These are phyloP conservation scores for Corylus avellana DNA, from an alignment of 306 rosid genomes.

Conservation along the genomic window DNA sequence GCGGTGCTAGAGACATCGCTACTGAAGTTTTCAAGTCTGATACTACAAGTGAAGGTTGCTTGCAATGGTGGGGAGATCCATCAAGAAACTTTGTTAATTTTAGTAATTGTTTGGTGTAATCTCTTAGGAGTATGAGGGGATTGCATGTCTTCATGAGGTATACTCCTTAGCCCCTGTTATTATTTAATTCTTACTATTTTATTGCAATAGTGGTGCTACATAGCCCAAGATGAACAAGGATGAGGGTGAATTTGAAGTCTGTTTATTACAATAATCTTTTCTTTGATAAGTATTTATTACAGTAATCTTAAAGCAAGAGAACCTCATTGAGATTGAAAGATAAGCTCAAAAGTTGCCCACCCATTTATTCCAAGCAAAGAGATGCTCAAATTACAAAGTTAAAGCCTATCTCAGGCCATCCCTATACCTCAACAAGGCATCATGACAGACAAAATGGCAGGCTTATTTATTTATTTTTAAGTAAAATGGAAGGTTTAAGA, in stretches of 20 bases:
- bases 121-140: too few relatives aligned
- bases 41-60: too few relatives aligned
- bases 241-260: background rate
- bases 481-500: background rate
- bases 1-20: too few relatives aligned
- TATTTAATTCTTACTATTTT: too few relatives aligned
- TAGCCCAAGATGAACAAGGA: background rate
- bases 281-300: background rate
- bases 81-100: too few relatives aligned
- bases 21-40: too few relatives aligned
- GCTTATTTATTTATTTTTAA: too few relatives aligned
- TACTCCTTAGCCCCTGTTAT: too few relatives aligned
- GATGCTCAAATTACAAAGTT: constrained; percentile 36
- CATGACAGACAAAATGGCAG: background rate
- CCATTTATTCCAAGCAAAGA: constrained; percentile 16
- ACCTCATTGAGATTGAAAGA: background rate
- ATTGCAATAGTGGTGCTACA: background rate
- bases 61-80: too few relatives aligned
- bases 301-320: background rate
- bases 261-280: background rate
- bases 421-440: constrained; percentile 2
- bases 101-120: too few relatives aligned
- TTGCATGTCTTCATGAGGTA: too few relatives aligned
- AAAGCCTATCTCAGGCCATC: constrained; percentile 31
- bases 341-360: background rate